Conservation (phyloP, 2,329 filamentous ascomycete species). For the Diaporthe batatas region DNA sequence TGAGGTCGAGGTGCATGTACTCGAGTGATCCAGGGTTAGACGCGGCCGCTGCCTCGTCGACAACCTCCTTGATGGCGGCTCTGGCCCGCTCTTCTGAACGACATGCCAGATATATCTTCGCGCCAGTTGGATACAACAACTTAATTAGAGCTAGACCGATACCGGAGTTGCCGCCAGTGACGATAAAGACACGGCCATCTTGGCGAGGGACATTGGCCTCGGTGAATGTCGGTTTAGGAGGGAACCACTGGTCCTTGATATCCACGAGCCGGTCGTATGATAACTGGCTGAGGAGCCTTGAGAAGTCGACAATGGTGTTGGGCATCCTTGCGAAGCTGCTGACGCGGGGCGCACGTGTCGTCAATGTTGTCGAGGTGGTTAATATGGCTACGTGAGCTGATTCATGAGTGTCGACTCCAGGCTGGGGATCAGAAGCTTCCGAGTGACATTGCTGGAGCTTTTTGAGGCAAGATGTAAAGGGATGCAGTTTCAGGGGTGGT, state of each 20-base stretch:
- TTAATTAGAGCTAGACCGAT: conserved; percentile 65
- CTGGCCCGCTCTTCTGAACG: conserved; percentile 48
- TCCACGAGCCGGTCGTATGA: conserved; percentile 31
- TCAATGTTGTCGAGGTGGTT: not conserved
- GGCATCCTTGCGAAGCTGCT: conserved; percentile 22
- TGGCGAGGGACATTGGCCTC: conserved; percentile 48
- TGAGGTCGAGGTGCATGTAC: conserved; percentile 56
- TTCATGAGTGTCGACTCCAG: not conserved
- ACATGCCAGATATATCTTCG: conserved; percentile 48
- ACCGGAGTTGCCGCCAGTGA: conserved; percentile 59
- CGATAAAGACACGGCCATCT: conserved; percentile 55
- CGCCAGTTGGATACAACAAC: conserved; percentile 64
- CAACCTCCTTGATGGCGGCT: conserved; percentile 51
- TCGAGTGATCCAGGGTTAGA: conserved; percentile 45
- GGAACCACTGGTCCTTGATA: conserved; percentile 43
- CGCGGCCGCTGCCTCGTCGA: conserved; percentile 20
- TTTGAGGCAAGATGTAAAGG: not conserved
- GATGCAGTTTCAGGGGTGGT: not conserved
- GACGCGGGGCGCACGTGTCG: too few relatives aligned
- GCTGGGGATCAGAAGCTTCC: not conserved
- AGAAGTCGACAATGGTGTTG: conserved; percentile 39
- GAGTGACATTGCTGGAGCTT: not conserved
- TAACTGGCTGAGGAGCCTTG: conserved; percentile 34
- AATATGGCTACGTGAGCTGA: not conserved
- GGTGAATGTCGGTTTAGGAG: conserved; percentile 47